Evolutionary conservation across 208 protist genomes (phyloP).

Genomic region (Acanthamoeba rhysodes): DNA sequence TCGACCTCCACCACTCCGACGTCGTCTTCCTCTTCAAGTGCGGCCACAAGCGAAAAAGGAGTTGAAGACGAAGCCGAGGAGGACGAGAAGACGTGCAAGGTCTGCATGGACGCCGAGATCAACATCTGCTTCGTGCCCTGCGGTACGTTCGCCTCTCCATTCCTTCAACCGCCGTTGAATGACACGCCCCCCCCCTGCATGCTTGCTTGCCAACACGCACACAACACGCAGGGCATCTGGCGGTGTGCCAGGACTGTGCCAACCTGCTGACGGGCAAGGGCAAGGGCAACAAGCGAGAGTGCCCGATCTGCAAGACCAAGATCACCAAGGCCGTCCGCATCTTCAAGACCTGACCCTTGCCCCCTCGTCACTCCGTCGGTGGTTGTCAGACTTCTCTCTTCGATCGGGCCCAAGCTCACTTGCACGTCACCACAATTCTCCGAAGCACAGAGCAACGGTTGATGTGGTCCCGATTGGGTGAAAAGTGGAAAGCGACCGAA

Average conservation of each 20-base stretch:
- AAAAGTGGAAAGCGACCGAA: too few relatives aligned
- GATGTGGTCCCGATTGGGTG: too few relatives aligned
- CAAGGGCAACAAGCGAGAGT: constrained; percentile 44
- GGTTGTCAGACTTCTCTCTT: too few relatives aligned
- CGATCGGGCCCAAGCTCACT: too few relatives aligned
- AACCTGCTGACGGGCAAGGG: constrained; percentile 41
- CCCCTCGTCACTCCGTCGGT: too few relatives aligned
- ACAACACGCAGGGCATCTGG: background rate
- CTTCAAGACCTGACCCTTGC: constrained; percentile 26
- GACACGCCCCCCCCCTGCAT: too few relatives aligned
- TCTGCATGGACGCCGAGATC: constrained; percentile 75
- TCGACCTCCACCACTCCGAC: background rate
- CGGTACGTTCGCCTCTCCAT: background rate
- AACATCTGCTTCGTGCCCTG: constrained; percentile 77
- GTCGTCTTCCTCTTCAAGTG: background rate
- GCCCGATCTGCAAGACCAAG: constrained; percentile 65
- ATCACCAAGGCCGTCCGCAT: constrained; percentile 41
- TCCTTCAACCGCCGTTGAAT: too few relatives aligned
- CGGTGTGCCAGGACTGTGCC: constrained; percentile 55
- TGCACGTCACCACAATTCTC: too few relatives aligned
- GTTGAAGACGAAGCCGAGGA: background rate
- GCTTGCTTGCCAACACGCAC: background rate
- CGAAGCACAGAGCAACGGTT: too few relatives aligned
- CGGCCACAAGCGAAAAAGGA: background rate
- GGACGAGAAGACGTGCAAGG: constrained; percentile 69